Percentiles rank a stretch among this genome's conserved stretches.
phyloP scores from a whole-genome alignment of 169 alveolate species.

The Sarcocystis neurona region DNA sequence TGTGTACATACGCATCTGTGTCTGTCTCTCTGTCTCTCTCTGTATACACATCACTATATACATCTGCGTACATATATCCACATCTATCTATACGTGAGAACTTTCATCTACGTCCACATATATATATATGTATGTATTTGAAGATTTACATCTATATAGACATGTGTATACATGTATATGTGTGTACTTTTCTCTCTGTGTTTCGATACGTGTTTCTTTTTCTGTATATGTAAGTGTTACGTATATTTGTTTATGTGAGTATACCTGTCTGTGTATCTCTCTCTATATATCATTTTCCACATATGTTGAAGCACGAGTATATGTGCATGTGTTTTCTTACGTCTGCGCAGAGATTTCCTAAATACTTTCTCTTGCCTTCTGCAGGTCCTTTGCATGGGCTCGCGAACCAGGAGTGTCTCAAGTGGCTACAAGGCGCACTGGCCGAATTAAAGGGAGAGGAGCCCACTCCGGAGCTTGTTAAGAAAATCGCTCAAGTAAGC shows the following conservation, averaged over 20 bases:
- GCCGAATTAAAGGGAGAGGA: constrained; percentile 80
- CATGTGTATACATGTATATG: too few species aligned
- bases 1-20: not conserved
- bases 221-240: not conserved
- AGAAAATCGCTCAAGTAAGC: constrained; percentile 72
- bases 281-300: too few species aligned
- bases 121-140: too few species aligned
- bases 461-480: constrained; percentile 72
- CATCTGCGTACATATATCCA: not conserved
- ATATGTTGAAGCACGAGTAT: not conserved
- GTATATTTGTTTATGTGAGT: not conserved
- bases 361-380: not conserved
- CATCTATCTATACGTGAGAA: not conserved
- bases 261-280: not conserved
- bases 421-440: constrained; percentile 86
- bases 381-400: constrained; percentile 95
- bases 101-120: too few species aligned
- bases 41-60: not conserved
- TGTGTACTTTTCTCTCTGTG: not conserved
- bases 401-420: constrained; percentile 93
- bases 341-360: not conserved
- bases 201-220: not conserved
- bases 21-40: not conserved
- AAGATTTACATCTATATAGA: too few species aligned
- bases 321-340: not conserved